These are phyloP conservation scores for Neonectria hederae DNA, from an alignment of 2,329 filamentous ascomycete genomes.

Conservation along the genomic window DNA sequence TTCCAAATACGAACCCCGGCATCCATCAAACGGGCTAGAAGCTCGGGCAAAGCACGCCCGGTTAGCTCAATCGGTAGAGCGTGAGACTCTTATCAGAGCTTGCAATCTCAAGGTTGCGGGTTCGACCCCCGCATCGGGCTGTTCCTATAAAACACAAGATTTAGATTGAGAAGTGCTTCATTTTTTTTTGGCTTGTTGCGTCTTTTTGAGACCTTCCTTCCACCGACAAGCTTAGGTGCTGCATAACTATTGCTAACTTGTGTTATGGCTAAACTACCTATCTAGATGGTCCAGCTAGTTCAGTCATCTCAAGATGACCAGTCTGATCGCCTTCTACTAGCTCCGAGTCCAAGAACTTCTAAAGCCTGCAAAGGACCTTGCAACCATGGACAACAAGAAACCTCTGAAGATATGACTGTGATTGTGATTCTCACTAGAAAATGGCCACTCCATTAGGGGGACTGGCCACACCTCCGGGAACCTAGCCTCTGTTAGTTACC, in stretches of 20 bases:
- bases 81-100: slow-evolving; percentile 68
- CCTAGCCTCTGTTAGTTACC: slow-evolving; percentile 2
- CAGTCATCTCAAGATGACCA: no score
- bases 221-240: not conserved
- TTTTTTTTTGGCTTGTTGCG: slow-evolving; percentile 17
- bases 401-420: no score
- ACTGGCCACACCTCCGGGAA: slow-evolving; percentile 20
- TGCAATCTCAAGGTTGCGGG: slow-evolving; percentile 64
- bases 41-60: slow-evolving; percentile 30
- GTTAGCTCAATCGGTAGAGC: slow-evolving; percentile 61
- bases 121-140: slow-evolving; percentile 59
- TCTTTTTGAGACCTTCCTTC: not conserved
- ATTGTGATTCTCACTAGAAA: not conserved
- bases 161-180: slow-evolving; percentile 32
- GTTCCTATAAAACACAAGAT: slow-evolving; percentile 10
- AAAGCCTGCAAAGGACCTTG: not conserved
- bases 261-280: no score
- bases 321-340: not conserved
- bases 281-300: no score
- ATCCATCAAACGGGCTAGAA: slow-evolving; percentile 24
- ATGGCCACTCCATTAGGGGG: slow-evolving; percentile 20
- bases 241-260: no score
- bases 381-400: not conserved
- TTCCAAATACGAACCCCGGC: not conserved
- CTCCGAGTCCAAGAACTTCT: not conserved